Percentiles rank a stretch among this genome's conserved stretches.
These are phyloP conservation scores for Tritrichomonas foetus DNA, from an alignment of 208 protist genomes.

Conservation along the genomic window DNA sequence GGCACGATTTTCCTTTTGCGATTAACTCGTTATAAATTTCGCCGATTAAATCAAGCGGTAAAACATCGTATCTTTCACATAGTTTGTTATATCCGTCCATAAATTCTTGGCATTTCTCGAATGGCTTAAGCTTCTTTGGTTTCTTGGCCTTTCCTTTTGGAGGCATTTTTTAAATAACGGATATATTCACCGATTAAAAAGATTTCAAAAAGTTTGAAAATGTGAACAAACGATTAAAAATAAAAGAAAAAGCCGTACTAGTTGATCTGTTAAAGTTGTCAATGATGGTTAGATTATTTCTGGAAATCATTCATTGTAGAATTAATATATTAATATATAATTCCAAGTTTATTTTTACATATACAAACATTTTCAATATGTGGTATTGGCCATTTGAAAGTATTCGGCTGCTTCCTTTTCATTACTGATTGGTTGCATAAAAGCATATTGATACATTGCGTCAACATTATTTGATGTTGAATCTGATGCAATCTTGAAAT, in stretches of 20 bases:
- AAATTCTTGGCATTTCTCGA: constrained; percentile 6
- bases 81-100: not conserved
- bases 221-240: no score
- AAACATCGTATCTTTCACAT: not conserved
- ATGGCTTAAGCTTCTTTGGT: constrained; percentile 5
- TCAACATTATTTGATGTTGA: not conserved
- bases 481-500: not conserved
- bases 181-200: no score
- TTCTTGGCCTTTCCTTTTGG: not conserved
- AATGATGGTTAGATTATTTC: no score
- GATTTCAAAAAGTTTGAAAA: no score
- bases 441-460: not conserved
- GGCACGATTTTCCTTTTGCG: not conserved
- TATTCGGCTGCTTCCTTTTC: not conserved
- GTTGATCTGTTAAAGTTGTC: no score
- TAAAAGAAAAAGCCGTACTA: no score
- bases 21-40: not conserved
- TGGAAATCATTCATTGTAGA: no score
- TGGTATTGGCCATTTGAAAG: not conserved
- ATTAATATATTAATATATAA: no score
- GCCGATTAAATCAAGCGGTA: not conserved
- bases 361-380: no score
- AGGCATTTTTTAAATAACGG: constrained; percentile 3
- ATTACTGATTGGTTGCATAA: not conserved
- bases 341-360: no score